Evolutionary conservation across 2,329 filamentous ascomycete genomes (phyloP).

Genomic region (Endothia cerciana): DNA sequence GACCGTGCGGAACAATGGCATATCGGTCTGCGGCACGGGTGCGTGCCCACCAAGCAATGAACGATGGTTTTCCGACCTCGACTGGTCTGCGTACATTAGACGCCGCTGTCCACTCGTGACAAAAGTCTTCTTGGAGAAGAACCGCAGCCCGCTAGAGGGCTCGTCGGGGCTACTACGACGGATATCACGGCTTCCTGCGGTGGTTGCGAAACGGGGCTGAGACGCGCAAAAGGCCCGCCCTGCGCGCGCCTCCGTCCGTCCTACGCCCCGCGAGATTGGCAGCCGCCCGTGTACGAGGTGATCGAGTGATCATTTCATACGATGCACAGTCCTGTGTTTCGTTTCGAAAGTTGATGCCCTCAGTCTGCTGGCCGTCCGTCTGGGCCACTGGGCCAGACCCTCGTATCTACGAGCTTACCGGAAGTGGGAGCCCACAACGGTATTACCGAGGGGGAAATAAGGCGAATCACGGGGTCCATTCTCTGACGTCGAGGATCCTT

Average conservation of each 20-base stretch:
- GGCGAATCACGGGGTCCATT: neutral
- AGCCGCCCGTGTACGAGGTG: neutral
- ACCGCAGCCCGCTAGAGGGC: neutral
- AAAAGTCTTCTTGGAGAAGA: neutral
- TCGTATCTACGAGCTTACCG: constrained; percentile 10
- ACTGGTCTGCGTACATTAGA: neutral
- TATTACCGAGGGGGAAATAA: constrained; percentile 3
- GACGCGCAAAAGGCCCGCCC: constrained; percentile 1
- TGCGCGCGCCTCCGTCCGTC: neutral
- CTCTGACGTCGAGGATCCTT: neutral
- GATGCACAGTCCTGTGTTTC: neutral
- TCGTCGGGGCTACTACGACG: neutral
- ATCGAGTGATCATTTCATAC: neutral
- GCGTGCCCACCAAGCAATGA: neutral
- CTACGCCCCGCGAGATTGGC: constrained; percentile 4
- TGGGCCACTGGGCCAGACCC: no score
- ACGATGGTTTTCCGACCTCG: neutral
- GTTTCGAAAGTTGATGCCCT: neutral
- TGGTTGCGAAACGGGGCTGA: constrained; percentile 9
- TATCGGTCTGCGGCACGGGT: neutral
- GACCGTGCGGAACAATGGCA: neutral
- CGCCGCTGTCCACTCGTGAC: neutral
- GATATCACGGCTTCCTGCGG: constrained; percentile 3
- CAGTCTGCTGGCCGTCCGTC: neutral
- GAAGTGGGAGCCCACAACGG: constrained; percentile 2